phyloP scores from a whole-genome alignment of 2,329 filamentous ascomycete genomes.

The Colletotrichum falcatum region DNA sequence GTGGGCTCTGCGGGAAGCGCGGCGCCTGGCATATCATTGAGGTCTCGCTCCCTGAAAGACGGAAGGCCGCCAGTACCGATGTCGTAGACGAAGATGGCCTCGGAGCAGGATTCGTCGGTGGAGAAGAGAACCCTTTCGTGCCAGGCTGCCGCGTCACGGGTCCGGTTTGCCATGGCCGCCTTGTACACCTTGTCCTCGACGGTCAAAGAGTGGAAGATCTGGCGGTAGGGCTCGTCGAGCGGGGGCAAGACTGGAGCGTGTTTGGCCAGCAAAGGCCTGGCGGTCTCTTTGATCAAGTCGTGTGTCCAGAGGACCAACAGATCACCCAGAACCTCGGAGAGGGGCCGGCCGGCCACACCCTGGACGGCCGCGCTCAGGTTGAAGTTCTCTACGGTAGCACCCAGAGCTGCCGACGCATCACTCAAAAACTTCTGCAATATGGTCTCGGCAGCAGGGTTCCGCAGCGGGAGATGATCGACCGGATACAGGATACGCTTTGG shows the following conservation, averaged over 20 bases:
- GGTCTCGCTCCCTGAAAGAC: constrained; percentile 52
- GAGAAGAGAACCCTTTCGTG: constrained; percentile 53
- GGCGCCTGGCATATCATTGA: constrained; percentile 48
- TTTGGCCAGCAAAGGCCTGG: background rate
- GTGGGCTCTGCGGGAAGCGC: constrained; percentile 48
- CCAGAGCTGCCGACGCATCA: constrained; percentile 51
- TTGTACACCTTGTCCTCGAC: background rate
- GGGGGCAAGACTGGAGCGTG: background rate
- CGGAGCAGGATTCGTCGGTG: constrained; percentile 53
- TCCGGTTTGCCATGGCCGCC: constrained; percentile 5
- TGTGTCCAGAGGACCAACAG: constrained; percentile 25
- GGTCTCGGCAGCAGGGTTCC: constrained; percentile 53
- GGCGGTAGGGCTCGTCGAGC: constrained; percentile 10
- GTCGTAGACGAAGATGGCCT: constrained; percentile 55
- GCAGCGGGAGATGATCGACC: constrained; percentile 54
- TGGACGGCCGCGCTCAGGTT: constrained; percentile 50
- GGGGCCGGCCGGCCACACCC: background rate
- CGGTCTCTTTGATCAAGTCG: constrained; percentile 5
- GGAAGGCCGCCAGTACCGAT: constrained; percentile 56
- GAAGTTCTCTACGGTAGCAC: constrained; percentile 52
- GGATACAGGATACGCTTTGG: constrained; percentile 55
- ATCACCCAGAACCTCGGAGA: background rate
- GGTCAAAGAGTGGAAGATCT: constrained; percentile 44
- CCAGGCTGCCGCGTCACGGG: constrained; percentile 42
- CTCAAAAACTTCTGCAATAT: constrained; percentile 53